Evolutionary conservation across 768 basidiomycete genomes (phyloP).

Genomic region (Auriculariales sp.): DNA sequence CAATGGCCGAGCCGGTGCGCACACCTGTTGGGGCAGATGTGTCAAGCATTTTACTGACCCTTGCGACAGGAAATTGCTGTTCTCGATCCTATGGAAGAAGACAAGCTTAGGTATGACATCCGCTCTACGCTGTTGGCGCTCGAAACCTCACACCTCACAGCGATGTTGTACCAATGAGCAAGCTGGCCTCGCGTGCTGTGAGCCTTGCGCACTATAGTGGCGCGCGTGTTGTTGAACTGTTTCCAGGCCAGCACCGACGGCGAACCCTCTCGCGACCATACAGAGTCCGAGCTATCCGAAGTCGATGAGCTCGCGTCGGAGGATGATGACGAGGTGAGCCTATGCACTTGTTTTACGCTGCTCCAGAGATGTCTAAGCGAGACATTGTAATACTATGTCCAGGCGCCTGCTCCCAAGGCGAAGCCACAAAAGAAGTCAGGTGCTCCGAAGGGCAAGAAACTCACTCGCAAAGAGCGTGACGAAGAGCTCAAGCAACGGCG

Average conservation of each 20-base stretch:
- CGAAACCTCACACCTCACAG: too few species aligned
- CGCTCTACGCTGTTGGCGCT: too few species aligned
- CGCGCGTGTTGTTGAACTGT: slow-evolving; percentile 5
- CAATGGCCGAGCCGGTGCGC: too few species aligned
- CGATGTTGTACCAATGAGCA: slow-evolving; percentile 72
- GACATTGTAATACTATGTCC: slow-evolving; percentile 15
- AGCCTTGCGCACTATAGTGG: slow-evolving; percentile 10
- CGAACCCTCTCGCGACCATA: slow-evolving; percentile 49
- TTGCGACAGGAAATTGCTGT: not conserved
- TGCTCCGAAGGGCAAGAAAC: slow-evolving; percentile 28
- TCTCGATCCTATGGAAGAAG: slow-evolving; percentile 36
- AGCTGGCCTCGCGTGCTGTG: slow-evolving; percentile 82
- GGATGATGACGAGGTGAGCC: slow-evolving; percentile 23
- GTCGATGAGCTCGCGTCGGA: slow-evolving; percentile 48
- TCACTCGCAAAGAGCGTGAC: slow-evolving; percentile 53
- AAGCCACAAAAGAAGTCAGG: slow-evolving; percentile 22
- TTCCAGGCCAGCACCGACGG: slow-evolving; percentile 51
- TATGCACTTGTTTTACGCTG: slow-evolving; percentile 5
- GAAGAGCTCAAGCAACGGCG: slow-evolving; percentile 54
- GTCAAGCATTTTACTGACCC: too few species aligned
- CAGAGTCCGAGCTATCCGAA: slow-evolving; percentile 27
- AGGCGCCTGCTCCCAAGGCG: slow-evolving; percentile 23
- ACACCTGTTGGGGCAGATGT: too few species aligned
- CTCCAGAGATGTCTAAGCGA: slow-evolving; percentile 20
- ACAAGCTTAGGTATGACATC: too few species aligned